These are phyloP conservation scores for Soucietia sequanensis DNA, from an alignment of 805 yeast species.

Conservation along the genomic window DNA sequence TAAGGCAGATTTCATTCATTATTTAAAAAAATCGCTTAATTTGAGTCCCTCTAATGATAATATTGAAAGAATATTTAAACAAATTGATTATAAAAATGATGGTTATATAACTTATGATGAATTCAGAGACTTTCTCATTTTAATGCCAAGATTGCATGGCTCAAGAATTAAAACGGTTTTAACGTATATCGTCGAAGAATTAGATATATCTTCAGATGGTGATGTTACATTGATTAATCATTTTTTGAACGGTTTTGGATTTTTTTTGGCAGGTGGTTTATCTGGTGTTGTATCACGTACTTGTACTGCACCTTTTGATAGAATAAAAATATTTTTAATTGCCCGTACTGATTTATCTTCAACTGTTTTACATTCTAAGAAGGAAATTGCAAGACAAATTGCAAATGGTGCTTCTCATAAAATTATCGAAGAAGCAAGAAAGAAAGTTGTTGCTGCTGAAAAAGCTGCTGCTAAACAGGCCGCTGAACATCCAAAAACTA, in stretches of 20 bases:
- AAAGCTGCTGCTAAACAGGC: constrained; percentile 21
- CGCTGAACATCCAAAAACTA: constrained; percentile 40
- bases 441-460: constrained; percentile 25
- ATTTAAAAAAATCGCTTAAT: constrained; percentile 54
- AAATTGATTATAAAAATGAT: constrained; percentile 52
- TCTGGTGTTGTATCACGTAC: constrained; percentile 96
- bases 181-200: constrained; percentile 72
- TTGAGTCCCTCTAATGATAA: constrained; percentile 51
- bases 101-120: constrained; percentile 81
- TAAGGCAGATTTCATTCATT: constrained; percentile 62
- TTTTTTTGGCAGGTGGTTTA: constrained; percentile 90
- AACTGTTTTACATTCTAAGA: constrained; percentile 59
- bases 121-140: constrained; percentile 76
- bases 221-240: constrained; percentile 84
- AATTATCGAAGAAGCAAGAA: constrained; percentile 33
- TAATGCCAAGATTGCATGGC: constrained; percentile 79
- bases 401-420: constrained; percentile 35
- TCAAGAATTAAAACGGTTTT: constrained; percentile 81
- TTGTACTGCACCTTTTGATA: constrained; percentile 94
- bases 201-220: constrained; percentile 85
- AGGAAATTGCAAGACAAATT: constrained; percentile 36
- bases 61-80: constrained; percentile 54
- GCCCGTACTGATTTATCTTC: constrained; percentile 84
- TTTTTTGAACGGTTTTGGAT: constrained; percentile 80
- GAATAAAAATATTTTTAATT: constrained; percentile 89